These are phyloP conservation scores for Metarhizium anisopliae DNA, from an alignment of 2,329 filamentous ascomycete genomes.

Conservation along the genomic window DNA sequence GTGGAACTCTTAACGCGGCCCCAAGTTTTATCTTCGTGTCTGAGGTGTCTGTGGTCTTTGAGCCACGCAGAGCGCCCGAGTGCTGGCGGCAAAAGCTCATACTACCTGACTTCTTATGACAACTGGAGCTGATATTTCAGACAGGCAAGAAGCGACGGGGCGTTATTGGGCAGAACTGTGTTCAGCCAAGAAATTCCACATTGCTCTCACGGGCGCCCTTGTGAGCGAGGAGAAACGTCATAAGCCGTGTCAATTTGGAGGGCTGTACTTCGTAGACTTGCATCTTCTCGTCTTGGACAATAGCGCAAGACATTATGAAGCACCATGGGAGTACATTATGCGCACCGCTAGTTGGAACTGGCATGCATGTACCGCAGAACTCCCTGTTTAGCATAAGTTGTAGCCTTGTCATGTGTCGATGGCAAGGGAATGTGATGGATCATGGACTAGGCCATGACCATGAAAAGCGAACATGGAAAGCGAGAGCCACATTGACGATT, in stretches of 20 bases:
- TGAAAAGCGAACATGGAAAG: not conserved
- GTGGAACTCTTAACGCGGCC: too few relatives aligned
- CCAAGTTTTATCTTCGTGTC: not conserved
- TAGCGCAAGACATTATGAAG: not conserved
- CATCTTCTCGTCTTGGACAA: not conserved
- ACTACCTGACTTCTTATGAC: not conserved
- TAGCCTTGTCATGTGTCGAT: not conserved
- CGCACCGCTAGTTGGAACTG: too few relatives aligned
- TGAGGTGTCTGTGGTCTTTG: not conserved
- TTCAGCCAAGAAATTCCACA: not conserved
- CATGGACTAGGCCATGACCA: not conserved
- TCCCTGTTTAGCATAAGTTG: too few relatives aligned
- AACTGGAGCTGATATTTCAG: not conserved
- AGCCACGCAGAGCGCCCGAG: not conserved
- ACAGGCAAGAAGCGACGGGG: not conserved
- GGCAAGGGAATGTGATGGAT: not conserved
- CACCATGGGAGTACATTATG: too few relatives aligned
- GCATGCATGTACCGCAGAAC: too few relatives aligned
- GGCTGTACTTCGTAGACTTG: too few relatives aligned
- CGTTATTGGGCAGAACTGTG: not conserved
- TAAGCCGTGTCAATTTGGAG: too few relatives aligned
- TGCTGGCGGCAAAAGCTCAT: too few relatives aligned
- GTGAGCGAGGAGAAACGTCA: not conserved
- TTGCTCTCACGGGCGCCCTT: not conserved
- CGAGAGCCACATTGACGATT: too few relatives aligned